Percentiles rank a stretch among this genome's conserved stretches.
Conservation (phyloP, 768 basidiomycete genomes). For the Amanita brunnescens region DNA sequence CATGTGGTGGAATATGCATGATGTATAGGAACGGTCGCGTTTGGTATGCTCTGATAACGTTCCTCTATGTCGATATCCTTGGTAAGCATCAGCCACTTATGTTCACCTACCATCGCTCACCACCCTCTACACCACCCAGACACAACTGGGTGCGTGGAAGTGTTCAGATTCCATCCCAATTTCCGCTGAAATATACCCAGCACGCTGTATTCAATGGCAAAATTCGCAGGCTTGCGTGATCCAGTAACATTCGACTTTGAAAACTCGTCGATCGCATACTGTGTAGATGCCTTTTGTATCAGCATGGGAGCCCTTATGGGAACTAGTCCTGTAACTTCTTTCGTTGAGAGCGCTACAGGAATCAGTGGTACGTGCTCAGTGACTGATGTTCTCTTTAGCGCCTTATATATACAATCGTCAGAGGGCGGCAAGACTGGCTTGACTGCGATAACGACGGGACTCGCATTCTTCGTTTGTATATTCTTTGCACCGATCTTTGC, state of each 20-base stretch:
- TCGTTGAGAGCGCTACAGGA: constrained; percentile 77
- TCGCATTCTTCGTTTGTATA: constrained; percentile 75
- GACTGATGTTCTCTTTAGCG: background rate
- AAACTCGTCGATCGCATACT: constrained; percentile 73
- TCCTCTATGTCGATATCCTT: constrained; percentile 85
- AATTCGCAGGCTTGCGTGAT: constrained; percentile 82
- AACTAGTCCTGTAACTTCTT: constrained; percentile 75
- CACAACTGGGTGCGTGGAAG: constrained; percentile 34
- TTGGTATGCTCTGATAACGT: constrained; percentile 84
- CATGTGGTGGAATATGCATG: constrained; percentile 9
- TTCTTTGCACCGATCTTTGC: constrained; percentile 90
- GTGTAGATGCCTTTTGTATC: constrained; percentile 74
- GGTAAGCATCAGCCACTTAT: constrained; percentile 30
- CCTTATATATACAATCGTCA: constrained; percentile 10
- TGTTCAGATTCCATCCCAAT: background rate
- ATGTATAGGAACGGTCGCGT: constrained; percentile 53
- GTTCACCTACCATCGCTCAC: background rate
- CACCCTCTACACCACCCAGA: constrained; percentile 21
- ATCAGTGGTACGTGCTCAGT: constrained; percentile 46
- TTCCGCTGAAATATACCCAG: constrained; percentile 30
- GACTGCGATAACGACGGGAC: constrained; percentile 61
- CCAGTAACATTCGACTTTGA: constrained; percentile 83
- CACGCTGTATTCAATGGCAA: constrained; percentile 86
- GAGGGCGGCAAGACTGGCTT: constrained; percentile 89
- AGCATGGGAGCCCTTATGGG: constrained; percentile 76